Conservation (phyloP, 495 filamentous ascomycete genomes). For the Podospora fimiseda region DNA sequence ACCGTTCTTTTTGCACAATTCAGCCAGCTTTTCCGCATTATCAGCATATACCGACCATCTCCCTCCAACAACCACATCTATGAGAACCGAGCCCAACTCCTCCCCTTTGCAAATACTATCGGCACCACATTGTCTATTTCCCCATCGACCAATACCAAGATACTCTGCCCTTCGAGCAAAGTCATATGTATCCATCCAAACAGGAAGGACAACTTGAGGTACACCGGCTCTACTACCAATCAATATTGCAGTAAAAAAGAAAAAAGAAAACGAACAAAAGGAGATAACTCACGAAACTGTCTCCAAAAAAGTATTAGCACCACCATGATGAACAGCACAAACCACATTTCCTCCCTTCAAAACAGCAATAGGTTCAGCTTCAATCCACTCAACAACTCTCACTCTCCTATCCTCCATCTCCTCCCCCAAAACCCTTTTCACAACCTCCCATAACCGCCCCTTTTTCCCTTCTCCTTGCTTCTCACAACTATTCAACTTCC, state of each 20-base stretch:
- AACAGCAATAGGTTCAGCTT: slow-evolving; percentile 32
- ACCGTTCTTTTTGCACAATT: slow-evolving; percentile 13
- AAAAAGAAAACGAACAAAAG: not conserved
- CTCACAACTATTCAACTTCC: slow-evolving; percentile 32
- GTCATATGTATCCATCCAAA: slow-evolving; percentile 52
- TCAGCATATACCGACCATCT: slow-evolving; percentile 9
- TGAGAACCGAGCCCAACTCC: slow-evolving; percentile 17
- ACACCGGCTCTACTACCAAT: slow-evolving; percentile 47
- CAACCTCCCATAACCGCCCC: slow-evolving; percentile 5
- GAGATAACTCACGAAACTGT: slow-evolving; percentile 26
- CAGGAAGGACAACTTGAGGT: slow-evolving; percentile 46
- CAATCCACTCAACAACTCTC: slow-evolving; percentile 31
- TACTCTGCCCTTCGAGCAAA: slow-evolving; percentile 47
- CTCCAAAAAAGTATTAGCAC: slow-evolving; percentile 40
- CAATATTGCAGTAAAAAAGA: too few species aligned
- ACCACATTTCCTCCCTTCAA: slow-evolving; percentile 30
- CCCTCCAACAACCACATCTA: slow-evolving; percentile 20
- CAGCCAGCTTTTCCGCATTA: slow-evolving; percentile 19
- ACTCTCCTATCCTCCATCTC: slow-evolving; percentile 23
- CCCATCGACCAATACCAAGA: slow-evolving; percentile 46
- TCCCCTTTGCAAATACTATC: slow-evolving; percentile 8
- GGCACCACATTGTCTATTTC: slow-evolving; percentile 21
- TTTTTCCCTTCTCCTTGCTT: slow-evolving; percentile 1
- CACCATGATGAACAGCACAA: slow-evolving; percentile 41
- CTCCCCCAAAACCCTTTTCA: slow-evolving; percentile 11